Conservation (phyloP, 1,139 yeast genomes). For the Geotrichum aggregatum region DNA sequence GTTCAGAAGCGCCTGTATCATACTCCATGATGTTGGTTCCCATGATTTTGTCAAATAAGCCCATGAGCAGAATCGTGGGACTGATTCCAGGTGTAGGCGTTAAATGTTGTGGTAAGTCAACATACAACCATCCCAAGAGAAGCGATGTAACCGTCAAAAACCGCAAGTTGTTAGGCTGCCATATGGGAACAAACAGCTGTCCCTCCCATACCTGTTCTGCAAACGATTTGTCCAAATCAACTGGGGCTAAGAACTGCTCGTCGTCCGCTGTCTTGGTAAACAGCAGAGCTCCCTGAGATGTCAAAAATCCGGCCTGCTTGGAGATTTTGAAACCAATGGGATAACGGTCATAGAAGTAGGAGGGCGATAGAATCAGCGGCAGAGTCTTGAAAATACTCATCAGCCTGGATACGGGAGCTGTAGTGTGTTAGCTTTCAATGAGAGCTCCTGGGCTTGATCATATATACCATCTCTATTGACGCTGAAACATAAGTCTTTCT, state of each 20-base stretch:
- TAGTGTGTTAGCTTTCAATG: constrained; percentile 52
- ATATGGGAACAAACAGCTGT: constrained; percentile 75
- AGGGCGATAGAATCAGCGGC: constrained; percentile 80
- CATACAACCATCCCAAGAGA: constrained; percentile 75
- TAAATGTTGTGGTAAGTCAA: constrained; percentile 83
- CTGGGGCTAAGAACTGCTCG: constrained; percentile 43
- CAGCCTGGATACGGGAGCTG: constrained; percentile 58
- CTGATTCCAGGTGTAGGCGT: constrained; percentile 91
- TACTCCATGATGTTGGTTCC: constrained; percentile 18
- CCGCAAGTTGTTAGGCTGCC: constrained; percentile 57
- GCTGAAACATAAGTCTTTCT: constrained; percentile 85
- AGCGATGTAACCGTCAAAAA: constrained; percentile 46
- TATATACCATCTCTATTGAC: constrained; percentile 46
- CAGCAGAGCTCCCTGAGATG: constrained; percentile 75
- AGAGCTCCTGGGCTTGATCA: constrained; percentile 71
- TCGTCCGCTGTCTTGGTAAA: constrained; percentile 58
- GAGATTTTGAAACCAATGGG: constrained; percentile 69
- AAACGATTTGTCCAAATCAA: constrained; percentile 44
- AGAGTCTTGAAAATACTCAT: constrained; percentile 56
- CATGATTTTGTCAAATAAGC: constrained; percentile 33
- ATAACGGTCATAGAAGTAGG: constrained; percentile 57
- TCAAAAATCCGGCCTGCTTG: constrained; percentile 73
- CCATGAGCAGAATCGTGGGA: constrained; percentile 58
- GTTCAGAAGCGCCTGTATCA: constrained; percentile 38
- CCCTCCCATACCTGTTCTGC: constrained; percentile 68